These are phyloP conservation scores for Microsporum ferrugineum DNA, from an alignment of 2,329 filamentous ascomycete species.

Conservation along the genomic window DNA sequence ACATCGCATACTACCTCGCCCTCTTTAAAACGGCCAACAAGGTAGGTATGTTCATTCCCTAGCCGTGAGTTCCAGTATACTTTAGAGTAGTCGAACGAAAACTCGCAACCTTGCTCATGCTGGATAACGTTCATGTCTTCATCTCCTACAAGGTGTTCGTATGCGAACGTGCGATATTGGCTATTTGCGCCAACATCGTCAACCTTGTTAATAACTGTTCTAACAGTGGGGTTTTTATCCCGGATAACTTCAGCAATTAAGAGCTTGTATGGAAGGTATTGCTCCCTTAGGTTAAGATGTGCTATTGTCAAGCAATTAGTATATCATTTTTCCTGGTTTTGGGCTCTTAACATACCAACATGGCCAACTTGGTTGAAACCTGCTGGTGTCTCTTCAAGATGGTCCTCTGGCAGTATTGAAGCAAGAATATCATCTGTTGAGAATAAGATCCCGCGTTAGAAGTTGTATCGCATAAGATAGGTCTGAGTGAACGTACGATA, in stretches of 20 bases:
- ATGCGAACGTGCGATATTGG: constrained; percentile 81
- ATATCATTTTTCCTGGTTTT: neutral
- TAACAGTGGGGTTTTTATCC: constrained; percentile 75
- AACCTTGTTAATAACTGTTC: constrained; percentile 91
- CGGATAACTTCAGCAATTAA: constrained; percentile 74
- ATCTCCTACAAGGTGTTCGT: constrained; percentile 75
- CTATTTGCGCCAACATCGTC: constrained; percentile 77
- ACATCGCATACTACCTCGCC: constrained; percentile 90
- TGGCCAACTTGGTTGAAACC: constrained; percentile 87
- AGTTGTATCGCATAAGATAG: neutral
- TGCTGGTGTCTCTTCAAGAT: constrained; percentile 67
- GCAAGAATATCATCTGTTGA: constrained; percentile 66
- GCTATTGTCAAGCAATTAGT: constrained; percentile 38
- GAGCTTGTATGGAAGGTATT: constrained; percentile 74
- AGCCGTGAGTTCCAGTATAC: constrained; percentile 98
- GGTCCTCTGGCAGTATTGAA: constrained; percentile 67
- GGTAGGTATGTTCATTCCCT: constrained; percentile 73
- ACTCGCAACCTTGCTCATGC: constrained; percentile 71
- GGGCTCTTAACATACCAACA: constrained; percentile 47
- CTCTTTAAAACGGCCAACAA: constrained; percentile 63
- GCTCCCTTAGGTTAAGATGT: constrained; percentile 77
- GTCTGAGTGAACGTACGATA: constrained; percentile 48
- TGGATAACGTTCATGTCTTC: constrained; percentile 76
- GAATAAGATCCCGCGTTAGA: constrained; percentile 8
- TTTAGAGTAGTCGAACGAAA: constrained; percentile 85